Evolutionary conservation across 176 grass and related monocot genomes (phyloP).

Genomic region (bread wheat (Triticum aestivum)): IWGSC_CS_RefSeq_v2.1 NC_057797.1:737062118-737062617

Average conservation of each 20-base stretch:
- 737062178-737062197: not conserved
- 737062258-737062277: conserved; percentile 81
- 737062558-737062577: conserved; percentile 85
- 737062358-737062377: conserved; percentile 90
- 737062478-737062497: not conserved
- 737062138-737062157: not conserved
- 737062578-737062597: conserved; percentile 80
- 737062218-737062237: conserved; percentile 79
- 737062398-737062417: conserved; percentile 84
- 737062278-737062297: conserved; percentile 56
- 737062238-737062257: conserved; percentile 82
- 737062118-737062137: conserved; percentile 73
- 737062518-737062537: not conserved
- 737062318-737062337: conserved; percentile 68
- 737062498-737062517: not conserved
- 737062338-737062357: conserved; percentile 91
- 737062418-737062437: conserved; percentile 75
- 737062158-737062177: not conserved
- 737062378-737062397: conserved; percentile 83
- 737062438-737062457: conserved; percentile 66
- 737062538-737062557: too few species aligned
- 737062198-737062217: conserved; percentile 95
- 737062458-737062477: conserved; percentile 43
- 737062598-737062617: conserved; percentile 76
- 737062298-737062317: conserved; percentile 71